Evolutionary conservation across 2,329 filamentous ascomycete species (phyloP).

Genomic region (Fusarium liriodendri): DNA sequence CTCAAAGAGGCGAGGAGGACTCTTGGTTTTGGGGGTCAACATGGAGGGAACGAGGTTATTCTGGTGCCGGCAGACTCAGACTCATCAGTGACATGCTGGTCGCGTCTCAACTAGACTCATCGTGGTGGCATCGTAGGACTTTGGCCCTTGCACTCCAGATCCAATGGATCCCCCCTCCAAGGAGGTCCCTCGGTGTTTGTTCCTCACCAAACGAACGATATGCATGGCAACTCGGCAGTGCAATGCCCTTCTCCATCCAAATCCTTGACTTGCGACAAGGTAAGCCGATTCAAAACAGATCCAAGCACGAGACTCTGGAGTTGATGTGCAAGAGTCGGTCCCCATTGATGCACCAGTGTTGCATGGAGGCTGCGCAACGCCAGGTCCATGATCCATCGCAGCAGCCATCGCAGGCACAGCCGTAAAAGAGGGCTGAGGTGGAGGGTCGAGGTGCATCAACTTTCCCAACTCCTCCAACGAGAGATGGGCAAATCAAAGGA

Average conservation of each 20-base stretch:
- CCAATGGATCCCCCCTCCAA: not conserved
- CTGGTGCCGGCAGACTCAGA: constrained; percentile 7
- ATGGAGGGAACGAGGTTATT: not conserved
- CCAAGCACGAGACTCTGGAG: not conserved
- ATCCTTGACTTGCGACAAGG: constrained; percentile 17
- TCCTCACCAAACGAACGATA: not conserved
- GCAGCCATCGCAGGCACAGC: constrained; percentile 41
- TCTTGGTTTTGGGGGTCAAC: not conserved
- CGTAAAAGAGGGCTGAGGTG: constrained; percentile 45
- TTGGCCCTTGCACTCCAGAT: not conserved
- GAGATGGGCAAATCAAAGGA: constrained; percentile 16
- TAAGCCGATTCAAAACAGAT: not conserved
- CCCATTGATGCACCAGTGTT: constrained; percentile 9
- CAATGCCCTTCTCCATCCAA: not conserved
- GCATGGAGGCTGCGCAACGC: constrained; percentile 36
- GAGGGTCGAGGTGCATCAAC: constrained; percentile 37
- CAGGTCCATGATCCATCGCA: constrained; percentile 9
- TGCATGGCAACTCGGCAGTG: not conserved
- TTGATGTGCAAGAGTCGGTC: not conserved
- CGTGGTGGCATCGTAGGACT: not conserved
- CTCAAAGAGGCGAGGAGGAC: constrained; percentile 13
- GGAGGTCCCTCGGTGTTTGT: not conserved
- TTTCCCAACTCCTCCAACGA: not conserved
- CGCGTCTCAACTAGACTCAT: not conserved
- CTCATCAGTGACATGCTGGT: not conserved